Evolutionary conservation across 768 basidiomycete species (phyloP), one percentile per base, ranked within the genome.

Genomic region (Naganishia antarctica): DNA sequence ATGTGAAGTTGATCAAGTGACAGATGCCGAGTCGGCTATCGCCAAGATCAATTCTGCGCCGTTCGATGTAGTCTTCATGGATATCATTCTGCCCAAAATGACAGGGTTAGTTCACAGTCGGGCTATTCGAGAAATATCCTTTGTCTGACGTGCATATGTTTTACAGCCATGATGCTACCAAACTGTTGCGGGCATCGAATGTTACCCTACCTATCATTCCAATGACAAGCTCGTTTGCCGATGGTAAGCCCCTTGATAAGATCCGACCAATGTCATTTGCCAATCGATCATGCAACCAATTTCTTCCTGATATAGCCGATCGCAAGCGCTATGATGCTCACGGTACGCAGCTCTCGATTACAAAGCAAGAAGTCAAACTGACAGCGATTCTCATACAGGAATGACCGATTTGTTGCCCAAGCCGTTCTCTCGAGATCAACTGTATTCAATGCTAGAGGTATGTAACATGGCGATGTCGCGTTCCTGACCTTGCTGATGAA

Each of bases 391-490:
- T 45, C 71, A 67, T 23, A 66, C 68, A 16, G 88, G 92, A 18
- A 97, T 97, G 93, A 97, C 93, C 77, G 93, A 97, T 78, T 88
- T 96, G 63, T 80, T 98, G 18, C 89, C 92, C 8, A 98, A 98
- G 77, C 94, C 94, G 3, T 98, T 98, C 79, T 94, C 90, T n/a
- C 90, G 91, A 76, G 86, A 92, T 73, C 88, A 89, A 16, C 80
- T 98, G 31, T 79, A 93, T 49, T 86, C 87, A 68, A 92, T 97
- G 85, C 86, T 98, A 66, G 94, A 98, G 53, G 53, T 57, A 57
- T 8, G 4, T 26, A 11, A 23, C 23, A 11, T 51, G 80, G 57
- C 21, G 31, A 31, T 7, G 37, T 40, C n/a, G n/a, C 28, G n/a
- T 41, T 1, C 8, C 28, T 15, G 23, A 12, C 43, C 77, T 66